Evolutionary conservation across 352 stramenopile species (phyloP), one percentile per base, ranked within the genome.

Genomic region (Globisporangium sylvaticum): DNA sequence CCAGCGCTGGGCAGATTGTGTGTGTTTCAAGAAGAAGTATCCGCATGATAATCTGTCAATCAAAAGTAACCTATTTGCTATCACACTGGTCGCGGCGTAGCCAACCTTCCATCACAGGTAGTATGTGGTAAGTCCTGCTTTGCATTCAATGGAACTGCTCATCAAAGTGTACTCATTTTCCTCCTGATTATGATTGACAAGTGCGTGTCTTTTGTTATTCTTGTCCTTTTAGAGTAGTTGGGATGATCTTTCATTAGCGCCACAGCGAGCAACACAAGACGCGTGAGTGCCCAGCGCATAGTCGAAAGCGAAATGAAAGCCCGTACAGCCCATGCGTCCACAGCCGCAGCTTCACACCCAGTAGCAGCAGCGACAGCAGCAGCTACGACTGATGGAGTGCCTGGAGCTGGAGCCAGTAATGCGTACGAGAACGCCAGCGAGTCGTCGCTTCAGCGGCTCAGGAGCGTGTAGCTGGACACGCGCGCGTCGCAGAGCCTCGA

Each of bases 401-500:
- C 6, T 48, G 18, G 42, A 48, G 18, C 42, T 22, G 42, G 18
- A 48, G 42, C 42, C 18, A 22, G 10, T 7, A 22, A 22, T 20
- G 42, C 15, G 15, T 48, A 22, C 42, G 44, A 48, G 14, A 22
- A 20, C 32, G 37, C 27, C 22, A 46, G 50, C 15, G n/a, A 20
- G 20, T 29, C 31, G 12, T 37, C 56, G 54, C 31, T 70, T 27
- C 67, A 72, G 18, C 70, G 67, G 29, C 56, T 66, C 1, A 59
- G 59, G 4, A 42, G 62, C 27, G 58, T 80, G 12, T 29, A 80
- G n/a, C 53, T 88, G 4, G 83, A 92, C 64, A 87, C 76, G 46
- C 83, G 83, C 18, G 60, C 66, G 18, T 89, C 79, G 14, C 84
- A 92, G 70, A 75, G 66, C 6, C 74, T 94, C 8, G 80, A 88